Evolutionary conservation across 768 basidiomycete species (phyloP), one percentile per base, ranked within the genome.

Genomic region (Lentinula edodes): DNA sequence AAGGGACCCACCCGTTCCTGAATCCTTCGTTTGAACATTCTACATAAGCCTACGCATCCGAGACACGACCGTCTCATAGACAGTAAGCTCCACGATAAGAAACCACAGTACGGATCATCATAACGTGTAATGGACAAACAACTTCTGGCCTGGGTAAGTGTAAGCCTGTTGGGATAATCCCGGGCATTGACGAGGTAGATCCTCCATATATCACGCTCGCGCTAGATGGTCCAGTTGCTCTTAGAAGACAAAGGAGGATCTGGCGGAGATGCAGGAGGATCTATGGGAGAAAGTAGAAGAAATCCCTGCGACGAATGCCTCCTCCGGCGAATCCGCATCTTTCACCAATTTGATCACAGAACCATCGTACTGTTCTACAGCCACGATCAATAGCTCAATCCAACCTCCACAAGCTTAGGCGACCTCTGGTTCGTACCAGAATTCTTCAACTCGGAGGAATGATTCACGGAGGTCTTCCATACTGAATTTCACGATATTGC

Each of bases 381-480:
- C 81, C 38, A 75, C 72, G 0, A 83, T 68, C 28, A 87, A 68
- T 15, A 80, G 62, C 64, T 86, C 84, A 16, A 87, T 75, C 80
- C 81, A 84, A 0, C 86, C 87, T 7, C 85, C 85, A 60, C 87
- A 88, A 7, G 78, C 58, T 2, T 72, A 64, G 0, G 80, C 70
- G 53, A 88, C 71, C 0, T 81, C 76, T 8, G 66, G 70, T 66
- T 80, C 78, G 65, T 79, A 81, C 82, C 81, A 84, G 12, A 82
- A 63, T 70, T 82, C 74, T 68, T 81, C 76, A 60, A 87, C 65
- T 4, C 80, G 70, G 63, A 86, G 76, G 61, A 79, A 75, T 1
- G 70, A 70, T 61, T 85, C 80, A 6, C 82, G 73, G 64, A 76
- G 80, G 43, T 75, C 74, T 54, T 86, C 81, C 80, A 92, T 85